These are phyloP conservation scores for Ogataea trehaloabstinens DNA, from an alignment of 805 yeast species.

Conservation along the genomic window DNA sequence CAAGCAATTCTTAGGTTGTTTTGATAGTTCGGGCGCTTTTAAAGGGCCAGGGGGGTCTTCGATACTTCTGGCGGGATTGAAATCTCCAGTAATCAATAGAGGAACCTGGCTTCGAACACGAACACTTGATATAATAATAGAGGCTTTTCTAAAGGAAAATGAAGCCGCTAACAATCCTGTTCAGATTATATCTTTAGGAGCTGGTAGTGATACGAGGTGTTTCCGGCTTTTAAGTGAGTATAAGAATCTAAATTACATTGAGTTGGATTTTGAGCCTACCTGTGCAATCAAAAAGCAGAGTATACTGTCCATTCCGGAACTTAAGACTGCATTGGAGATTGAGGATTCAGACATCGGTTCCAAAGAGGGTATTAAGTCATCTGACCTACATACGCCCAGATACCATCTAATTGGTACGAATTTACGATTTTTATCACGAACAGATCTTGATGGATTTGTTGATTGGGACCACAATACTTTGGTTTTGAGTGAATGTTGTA, in stretches of 20 bases:
- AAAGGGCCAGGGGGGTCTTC: not conserved
- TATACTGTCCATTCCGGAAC: constrained; percentile 33
- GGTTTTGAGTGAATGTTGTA: constrained; percentile 70
- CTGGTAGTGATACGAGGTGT: constrained; percentile 75
- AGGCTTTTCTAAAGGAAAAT: constrained; percentile 35
- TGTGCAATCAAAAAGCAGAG: constrained; percentile 49
- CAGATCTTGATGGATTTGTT: constrained; percentile 7
- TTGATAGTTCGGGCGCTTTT: constrained; percentile 1
- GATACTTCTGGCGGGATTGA: constrained; percentile 21
- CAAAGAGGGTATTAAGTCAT: constrained; percentile 17
- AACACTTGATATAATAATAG: constrained; percentile 47
- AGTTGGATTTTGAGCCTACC: constrained; percentile 62
- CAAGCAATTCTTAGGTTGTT: constrained; percentile 35
- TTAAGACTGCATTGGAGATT: constrained; percentile 29
- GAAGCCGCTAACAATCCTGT: constrained; percentile 26
- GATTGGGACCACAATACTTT: constrained; percentile 50
- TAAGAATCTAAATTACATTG: constrained; percentile 45
- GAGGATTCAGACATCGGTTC: constrained; percentile 10
- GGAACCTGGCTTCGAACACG: constrained; percentile 66
- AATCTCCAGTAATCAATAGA: constrained; percentile 65
- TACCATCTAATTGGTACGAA: constrained; percentile 60
- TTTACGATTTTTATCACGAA: constrained; percentile 37
- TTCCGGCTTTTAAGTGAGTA: constrained; percentile 44
- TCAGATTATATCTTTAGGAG: constrained; percentile 71
- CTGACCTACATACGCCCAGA: constrained; percentile 34